Evolutionary conservation across 148 eudicot genomes (phyloP).

Genomic region (Mesembryanthemum crystallinum): DNA sequence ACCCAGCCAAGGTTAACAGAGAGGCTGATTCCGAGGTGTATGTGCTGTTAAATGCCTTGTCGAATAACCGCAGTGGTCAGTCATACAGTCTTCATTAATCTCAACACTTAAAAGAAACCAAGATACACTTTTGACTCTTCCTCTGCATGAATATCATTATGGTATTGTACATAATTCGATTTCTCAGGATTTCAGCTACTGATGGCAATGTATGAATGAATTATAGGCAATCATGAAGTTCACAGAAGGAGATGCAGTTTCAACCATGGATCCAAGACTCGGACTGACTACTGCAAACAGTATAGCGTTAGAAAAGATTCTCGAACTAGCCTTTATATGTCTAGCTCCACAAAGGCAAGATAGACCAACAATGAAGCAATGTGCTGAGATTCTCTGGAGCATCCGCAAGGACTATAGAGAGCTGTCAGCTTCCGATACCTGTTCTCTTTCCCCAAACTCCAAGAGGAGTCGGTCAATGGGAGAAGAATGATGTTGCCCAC

Average conservation of each 20-base stretch:
- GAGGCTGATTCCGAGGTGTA: too few relatives aligned
- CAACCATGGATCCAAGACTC: conserved; percentile 65
- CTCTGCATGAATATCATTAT: too few relatives aligned
- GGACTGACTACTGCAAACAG: conserved; percentile 48
- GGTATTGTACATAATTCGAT: background rate
- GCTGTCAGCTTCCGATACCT: conserved; percentile 27
- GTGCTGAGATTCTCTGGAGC: conserved; percentile 80
- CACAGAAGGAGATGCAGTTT: conserved; percentile 56
- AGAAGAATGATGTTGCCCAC: conserved; percentile 19
- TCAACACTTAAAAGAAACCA: too few relatives aligned
- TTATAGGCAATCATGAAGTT: conserved; percentile 79
- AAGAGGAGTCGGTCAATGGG: conserved; percentile 26
- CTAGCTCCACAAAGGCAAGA: conserved; percentile 52
- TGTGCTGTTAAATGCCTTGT: too few relatives aligned
- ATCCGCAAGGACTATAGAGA: conserved; percentile 71
- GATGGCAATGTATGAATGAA: background rate
- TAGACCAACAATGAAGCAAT: conserved; percentile 74
- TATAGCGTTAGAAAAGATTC: conserved; percentile 56
- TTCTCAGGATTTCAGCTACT: background rate
- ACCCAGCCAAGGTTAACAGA: too few relatives aligned
- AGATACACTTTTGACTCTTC: background rate
- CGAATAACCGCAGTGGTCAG: too few relatives aligned
- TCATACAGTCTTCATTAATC: too few relatives aligned
- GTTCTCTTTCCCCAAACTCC: conserved; percentile 29
- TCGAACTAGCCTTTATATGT: conserved; percentile 65